Evolutionary conservation across 176 grass and related monocot genomes (phyloP), one percentile per base, ranked within the genome.

Genomic region (Pontederia paniculata): DNA sequence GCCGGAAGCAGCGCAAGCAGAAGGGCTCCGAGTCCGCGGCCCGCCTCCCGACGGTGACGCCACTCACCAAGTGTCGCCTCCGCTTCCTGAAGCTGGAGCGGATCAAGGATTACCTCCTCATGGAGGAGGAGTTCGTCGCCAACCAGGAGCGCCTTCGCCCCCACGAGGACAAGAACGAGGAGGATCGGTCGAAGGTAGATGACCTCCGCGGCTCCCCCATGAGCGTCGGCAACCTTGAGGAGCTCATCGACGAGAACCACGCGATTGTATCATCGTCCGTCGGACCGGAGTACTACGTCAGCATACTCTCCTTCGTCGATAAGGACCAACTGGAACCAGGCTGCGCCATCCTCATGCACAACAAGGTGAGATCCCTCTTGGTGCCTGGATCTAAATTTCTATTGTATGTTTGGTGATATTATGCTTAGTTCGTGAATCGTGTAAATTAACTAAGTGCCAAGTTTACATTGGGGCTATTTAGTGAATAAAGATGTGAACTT

Each of bases 141-240:
- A 63, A 48, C 44, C 60, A 63, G 60, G 44, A 63, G 12, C 60
- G 60, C 20, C 60, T 63, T 44, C 44, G 44, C n/a, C 60, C 60
- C 42, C 44, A 63, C 19, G 60, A 62, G 43, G 60, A 63, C 44
- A 63, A 63, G 60, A 63, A 63, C 60, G 60, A 63, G 42, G 60
- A 48, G 60, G 60, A 63, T 20, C 60, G 60, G 22, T 63, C 60
- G 44, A 63, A 63, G 60, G 44, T 63, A 8, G 60, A 63, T 4
- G 60, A 63, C 12, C 60, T 63, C 10, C 60, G 60, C 11, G 60
- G 60, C 5, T 47, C 60, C 17, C 60, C 60, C 17, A 63, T 63
- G 60, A 63, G 60, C 20, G 44, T 63, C 5, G 60, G 60, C 18
- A 63, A 63, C 10, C 60, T 63, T 8, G 60, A 63, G 43, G 60